phyloP scores from a whole-genome alignment of 2,329 filamentous ascomycete species.

The Coniochaeta hoffmannii region DNA sequence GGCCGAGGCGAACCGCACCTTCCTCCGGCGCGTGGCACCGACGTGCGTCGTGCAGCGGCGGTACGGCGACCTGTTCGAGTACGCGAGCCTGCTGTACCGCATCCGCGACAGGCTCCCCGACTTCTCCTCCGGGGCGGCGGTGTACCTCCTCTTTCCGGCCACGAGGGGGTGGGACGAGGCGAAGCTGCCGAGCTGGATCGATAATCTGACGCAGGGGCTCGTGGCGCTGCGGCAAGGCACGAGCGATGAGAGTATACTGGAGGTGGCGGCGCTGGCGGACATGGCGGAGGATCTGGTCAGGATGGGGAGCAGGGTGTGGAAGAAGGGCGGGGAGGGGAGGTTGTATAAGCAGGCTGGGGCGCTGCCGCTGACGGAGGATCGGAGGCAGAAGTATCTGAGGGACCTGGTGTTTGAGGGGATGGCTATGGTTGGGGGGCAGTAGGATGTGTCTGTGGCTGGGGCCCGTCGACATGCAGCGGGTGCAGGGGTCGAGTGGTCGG shows the following conservation, averaged over 20 bases:
- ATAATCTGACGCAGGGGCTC: conserved; percentile 47
- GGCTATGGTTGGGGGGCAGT: neutral
- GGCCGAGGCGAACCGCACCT: conserved; percentile 75
- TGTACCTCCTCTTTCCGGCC: conserved; percentile 60
- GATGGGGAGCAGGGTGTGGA: conserved; percentile 48
- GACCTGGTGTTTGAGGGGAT: conserved; percentile 50
- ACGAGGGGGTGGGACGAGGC: conserved; percentile 31
- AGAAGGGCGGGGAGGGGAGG: conserved; percentile 47
- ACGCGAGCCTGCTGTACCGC: conserved; percentile 51
- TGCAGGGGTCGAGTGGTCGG: too few species aligned
- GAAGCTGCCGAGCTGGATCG: conserved; percentile 25
- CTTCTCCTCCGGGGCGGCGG: conserved; percentile 73
- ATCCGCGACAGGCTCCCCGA: conserved; percentile 62
- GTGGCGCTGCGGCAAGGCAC: conserved; percentile 48
- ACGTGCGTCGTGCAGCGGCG: conserved; percentile 75
- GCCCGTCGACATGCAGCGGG: too few species aligned
- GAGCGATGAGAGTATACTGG: conserved; percentile 40
- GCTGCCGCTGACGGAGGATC: conserved; percentile 65
- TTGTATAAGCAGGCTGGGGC: conserved; percentile 41
- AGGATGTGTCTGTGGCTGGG: neutral
- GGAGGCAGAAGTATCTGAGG: conserved; percentile 61
- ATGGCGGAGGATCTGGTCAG: conserved; percentile 70
- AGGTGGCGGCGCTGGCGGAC: conserved; percentile 70
- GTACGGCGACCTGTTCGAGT: conserved; percentile 57
- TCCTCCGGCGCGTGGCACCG: conserved; percentile 75